Percentiles rank a stretch among this genome's conserved stretches.
phyloP scores from a whole-genome alignment of 768 basidiomycete species.

The Rhizopogon vinicolor region DNA sequence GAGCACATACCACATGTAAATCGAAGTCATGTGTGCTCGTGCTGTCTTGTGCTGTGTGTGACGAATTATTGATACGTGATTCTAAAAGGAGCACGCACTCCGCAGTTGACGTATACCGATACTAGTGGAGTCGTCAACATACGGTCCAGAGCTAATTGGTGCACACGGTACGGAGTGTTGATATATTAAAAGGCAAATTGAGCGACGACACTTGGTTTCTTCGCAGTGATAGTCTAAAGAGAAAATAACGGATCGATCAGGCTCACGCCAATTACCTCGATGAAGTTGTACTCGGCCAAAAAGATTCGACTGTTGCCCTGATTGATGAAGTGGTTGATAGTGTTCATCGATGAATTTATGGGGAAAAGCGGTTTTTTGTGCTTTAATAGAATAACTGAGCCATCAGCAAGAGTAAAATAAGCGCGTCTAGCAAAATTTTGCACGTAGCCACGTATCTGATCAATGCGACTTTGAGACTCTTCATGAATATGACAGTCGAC shows the following conservation, averaged over 20 bases:
- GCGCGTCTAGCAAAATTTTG: no score
- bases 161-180: background rate
- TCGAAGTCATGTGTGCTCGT: no score
- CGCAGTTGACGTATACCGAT: background rate
- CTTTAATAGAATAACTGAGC: no score
- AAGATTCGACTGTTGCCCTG: background rate
- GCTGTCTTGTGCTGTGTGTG: no score
- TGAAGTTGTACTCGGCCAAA: background rate
- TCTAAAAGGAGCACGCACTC: background rate
- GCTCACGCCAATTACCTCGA: background rate
- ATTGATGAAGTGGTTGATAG: background rate
- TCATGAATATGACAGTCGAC: no score
- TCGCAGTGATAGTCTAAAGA: background rate
- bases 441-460: no score
- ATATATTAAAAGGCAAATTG: background rate
- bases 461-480: no score
- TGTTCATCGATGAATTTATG: background rate
- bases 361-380: background rate
- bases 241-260: background rate
- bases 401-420: no score
- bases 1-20: no score
- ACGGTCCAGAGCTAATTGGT: no score
- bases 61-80: no score
- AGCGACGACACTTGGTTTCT: background rate
- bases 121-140: no score